Base-by-base conservation (phyloP, 2,329 filamentous ascomycete species). In the Stachybotrys chlorohalonatus region DNA sequence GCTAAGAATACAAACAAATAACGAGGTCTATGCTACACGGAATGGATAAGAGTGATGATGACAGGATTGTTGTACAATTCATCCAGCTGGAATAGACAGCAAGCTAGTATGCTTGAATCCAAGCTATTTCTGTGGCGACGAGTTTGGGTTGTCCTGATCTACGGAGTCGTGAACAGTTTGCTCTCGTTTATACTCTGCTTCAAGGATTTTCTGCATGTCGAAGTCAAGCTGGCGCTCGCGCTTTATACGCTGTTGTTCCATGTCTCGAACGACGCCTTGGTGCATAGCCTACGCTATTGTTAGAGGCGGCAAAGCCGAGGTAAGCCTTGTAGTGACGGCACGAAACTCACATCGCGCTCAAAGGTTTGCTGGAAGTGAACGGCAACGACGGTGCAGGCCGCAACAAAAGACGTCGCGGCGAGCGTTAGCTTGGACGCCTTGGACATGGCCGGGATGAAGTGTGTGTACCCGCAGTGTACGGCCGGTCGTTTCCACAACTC, bases 201-300 rank as follows among this genome's bases (percentile, higher is more conserved):
- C 92, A 51, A 99, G 76, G 7, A 81, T 82, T 59, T 80, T 82
- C 68, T 99, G 94, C 82, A 95, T 84, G 60, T 97, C 92, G 66
- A 99, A 99, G 68, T 99, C 94, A 52, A 91, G 83, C 70, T 95
- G 89, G 56, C 94, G 86, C 70, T 99, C 94, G 61, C 83, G 82
- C 74, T 96, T 96, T 60, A 96, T 70, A 49, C 89, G 85, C 69
- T 96, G 92, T 67, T 95, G 90, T 67, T 97, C 93, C 79, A 96
- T 88, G 66, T 99, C 94, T 59, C 93, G 89, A 60, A 97, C 77
- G 47, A 99, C 94, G 49, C 94, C 94, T 61, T 87, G 83, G 67
- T 99, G 94, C 94, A 99, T 99, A 55, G 90, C 89, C 94, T 93
- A 58, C 39, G 11, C 30, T 3, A 8, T n/a, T 47, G 36, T 36